Evolutionary conservation across 495 filamentous ascomycete species (phyloP), one percentile per base, ranked within the genome.

Genomic region (Neurospora sp.): DNA sequence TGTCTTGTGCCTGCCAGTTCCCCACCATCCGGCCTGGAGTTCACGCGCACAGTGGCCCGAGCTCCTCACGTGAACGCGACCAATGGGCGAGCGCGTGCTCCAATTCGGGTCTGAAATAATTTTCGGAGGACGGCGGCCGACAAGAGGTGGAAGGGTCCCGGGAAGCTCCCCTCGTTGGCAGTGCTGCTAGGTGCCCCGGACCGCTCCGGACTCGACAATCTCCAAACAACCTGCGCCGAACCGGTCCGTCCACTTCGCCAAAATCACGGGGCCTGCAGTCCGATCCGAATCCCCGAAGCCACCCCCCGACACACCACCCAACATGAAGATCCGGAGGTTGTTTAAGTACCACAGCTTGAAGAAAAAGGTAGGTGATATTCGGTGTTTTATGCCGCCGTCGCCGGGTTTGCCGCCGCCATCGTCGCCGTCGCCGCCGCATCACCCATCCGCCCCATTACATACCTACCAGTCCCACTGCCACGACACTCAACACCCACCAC

Each of bases 301-400:
- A 31, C 16, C 54, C 41, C 42, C 44, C 40, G 20, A 73, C 23
- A 69, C 71, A 35, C 71, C 71, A 74, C 31, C 72, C 73, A 82
- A 70, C 71, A 89, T 88, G 84, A 89, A 85, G 88, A 84, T 86
- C 74, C 88, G 85, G 71, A 82, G 81, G 77, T 72, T 80, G 74
- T 69, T 75, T 74, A 87, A 86, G 77, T 90, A 87, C 78, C 89
- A 92, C 76, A 84, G 86, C 73, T 85, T 94, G 62, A 91, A 89
- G 80, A 84, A 85, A 75, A 81, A 86, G 39, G 90, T 92, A 84
- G 73, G 87, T 80, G 16, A 35, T 69, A 31, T 72, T 59, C 59
- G 20, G 54, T 59, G 70, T 42, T 48, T 27, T 62, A 39, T 73
- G 46, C 23, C 54, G 70, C 39, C 41, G 44, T 69, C 71, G 39